A percentile compares a stretch with the other conserved stretches of the same genome.
Conservation (phyloP, 495 filamentous ascomycete genomes). For the Hypoxylon trugodes region DNA sequence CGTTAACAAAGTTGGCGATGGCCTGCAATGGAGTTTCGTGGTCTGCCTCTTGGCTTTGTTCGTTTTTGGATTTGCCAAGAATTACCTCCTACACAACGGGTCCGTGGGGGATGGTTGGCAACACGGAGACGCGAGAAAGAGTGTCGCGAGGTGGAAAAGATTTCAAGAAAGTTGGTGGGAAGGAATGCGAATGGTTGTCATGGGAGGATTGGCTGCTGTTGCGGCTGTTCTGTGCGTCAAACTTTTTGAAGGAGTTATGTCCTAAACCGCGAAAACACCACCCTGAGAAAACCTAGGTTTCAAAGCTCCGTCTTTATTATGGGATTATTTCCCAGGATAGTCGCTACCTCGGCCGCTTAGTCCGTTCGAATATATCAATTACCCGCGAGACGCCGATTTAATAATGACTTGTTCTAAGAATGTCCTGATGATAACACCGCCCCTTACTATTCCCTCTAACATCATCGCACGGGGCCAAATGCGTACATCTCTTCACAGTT, state of each 20-base stretch:
- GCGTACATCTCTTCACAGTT: not conserved
- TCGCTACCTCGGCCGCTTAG: no score
- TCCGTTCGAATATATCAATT: no score
- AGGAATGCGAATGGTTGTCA: slow-evolving; percentile 70
- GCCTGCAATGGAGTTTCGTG: slow-evolving; percentile 72
- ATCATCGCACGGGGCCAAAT: not conserved
- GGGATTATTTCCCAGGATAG: not conserved
- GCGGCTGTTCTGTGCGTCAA: slow-evolving; percentile 73
- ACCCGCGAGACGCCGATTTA: no score
- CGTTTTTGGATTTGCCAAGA: slow-evolving; percentile 77
- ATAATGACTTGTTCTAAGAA: no score
- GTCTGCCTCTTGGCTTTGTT: slow-evolving; percentile 77
- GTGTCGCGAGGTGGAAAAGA: slow-evolving; percentile 37
- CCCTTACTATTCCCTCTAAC: not conserved
- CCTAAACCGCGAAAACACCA: slow-evolving; percentile 12
- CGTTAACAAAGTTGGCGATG: slow-evolving; percentile 66
- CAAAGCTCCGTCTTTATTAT: not conserved
- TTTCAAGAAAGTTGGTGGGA: slow-evolving; percentile 42
- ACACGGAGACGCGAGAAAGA: slow-evolving; percentile 34
- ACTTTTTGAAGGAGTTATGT: slow-evolving; percentile 55
- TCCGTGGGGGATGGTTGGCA: slow-evolving; percentile 43
- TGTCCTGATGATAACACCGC: not conserved
- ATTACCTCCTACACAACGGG: slow-evolving; percentile 58
- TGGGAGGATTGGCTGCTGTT: slow-evolving; percentile 71
- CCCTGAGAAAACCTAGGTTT: not conserved